Evolutionary conservation across 2,329 filamentous ascomycete species (phyloP).

Genomic region (Ophiostoma australiae): DNA sequence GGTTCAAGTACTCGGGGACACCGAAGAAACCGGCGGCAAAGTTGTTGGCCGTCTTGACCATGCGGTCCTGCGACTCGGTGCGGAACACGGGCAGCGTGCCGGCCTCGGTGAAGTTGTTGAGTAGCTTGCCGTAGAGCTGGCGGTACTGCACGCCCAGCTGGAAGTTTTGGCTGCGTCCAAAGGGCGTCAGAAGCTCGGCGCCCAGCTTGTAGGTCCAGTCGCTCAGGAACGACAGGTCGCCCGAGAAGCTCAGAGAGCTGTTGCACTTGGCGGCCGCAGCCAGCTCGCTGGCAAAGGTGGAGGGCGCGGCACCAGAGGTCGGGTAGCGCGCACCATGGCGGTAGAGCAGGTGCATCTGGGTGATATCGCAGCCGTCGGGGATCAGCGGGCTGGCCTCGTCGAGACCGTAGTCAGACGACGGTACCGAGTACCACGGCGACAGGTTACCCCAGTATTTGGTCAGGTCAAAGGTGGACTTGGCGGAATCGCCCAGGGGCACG

Average conservation of each 20-base stretch:
- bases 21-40: conserved; percentile 9
- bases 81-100: conserved; percentile 7
- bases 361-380: conserved; percentile 1
- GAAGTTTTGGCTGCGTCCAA: conserved; percentile 11
- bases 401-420: background rate
- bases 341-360: conserved; percentile 11
- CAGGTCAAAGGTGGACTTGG: background rate
- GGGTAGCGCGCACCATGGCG: conserved; percentile 9
- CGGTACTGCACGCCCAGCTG: conserved; percentile 8
- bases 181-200: background rate
- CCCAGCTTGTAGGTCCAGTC: conserved; percentile 13
- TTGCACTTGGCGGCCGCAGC: background rate
- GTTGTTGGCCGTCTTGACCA: conserved; percentile 14
- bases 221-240: conserved; percentile 5
- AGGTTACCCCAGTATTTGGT: conserved; percentile 9
- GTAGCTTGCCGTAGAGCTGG: conserved; percentile 10
- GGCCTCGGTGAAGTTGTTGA: conserved; percentile 11
- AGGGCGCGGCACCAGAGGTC: background rate
- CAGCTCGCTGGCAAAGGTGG: background rate
- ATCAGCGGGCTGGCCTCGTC: background rate
- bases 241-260: conserved; percentile 7
- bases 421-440: conserved; percentile 9
- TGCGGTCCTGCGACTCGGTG: conserved; percentile 11
- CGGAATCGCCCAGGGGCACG: background rate
- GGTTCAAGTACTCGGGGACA: conserved; percentile 7